Base-by-base conservation (phyloP, 23 red algal genomes). In the Gracilaria vermiculophylla region DNA sequence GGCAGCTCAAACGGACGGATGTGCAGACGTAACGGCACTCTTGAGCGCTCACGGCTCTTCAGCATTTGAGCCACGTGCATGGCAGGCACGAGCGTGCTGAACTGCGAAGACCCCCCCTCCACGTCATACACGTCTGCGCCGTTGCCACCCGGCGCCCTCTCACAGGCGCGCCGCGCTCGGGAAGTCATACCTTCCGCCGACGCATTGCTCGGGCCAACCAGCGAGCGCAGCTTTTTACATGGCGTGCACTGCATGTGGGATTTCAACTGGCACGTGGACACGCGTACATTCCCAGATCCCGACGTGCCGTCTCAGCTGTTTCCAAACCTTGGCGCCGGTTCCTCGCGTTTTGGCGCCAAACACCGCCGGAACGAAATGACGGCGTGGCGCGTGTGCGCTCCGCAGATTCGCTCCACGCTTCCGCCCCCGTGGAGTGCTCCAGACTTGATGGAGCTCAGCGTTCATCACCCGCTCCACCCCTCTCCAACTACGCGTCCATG, bases 1-100 rank as follows among this genome's bases (percentile, higher is more conserved):
- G 48, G 25, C 58, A 28, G 76, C 41, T 45, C 54, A 31, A 62
- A 80, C 37, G 76, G 76, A 80, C 15, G 24, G 76, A 80, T 70
- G 64, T 35, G 34, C 64, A 70, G n/a, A 43, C 33, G 64, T 70
- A 70, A 70, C 64, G 64, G 64, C 34, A n/a, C 61, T 13, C 33
- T 27, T 23, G 34, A 5, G 64, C 33, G 64, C 64, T 35, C 64
- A 35, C 34, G 2, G 55, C 55, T 60, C 64, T 70, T 4, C 64
- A 34, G 20, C 34, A 19, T 35, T 70, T 21, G 64, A 43, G 37
- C 35, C 64, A 35, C 64, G 20, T 70, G 35, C 35, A 70, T 43
- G 64, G 15, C 35, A 34, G 9, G 64, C 64, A 23, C 64, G n/a
- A n/a, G 25, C 61, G 34, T 4, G 6, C n/a, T 10, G 33, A 20